Evolutionary conservation across 1,139 yeast species (phyloP).

Genomic region (Suhomyces maxii): DNA sequence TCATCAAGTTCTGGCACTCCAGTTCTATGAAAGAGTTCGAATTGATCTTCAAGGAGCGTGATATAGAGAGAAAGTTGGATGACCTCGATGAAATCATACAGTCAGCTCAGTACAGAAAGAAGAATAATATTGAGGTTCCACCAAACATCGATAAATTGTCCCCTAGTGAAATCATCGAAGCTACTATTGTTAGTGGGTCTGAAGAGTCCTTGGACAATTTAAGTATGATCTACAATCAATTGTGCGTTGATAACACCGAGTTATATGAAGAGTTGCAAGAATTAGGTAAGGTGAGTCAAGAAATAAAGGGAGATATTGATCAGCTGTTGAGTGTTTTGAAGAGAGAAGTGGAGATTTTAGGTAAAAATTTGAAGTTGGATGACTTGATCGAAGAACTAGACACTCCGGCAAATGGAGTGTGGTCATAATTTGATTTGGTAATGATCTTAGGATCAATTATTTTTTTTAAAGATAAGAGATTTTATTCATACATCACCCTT

Average conservation of each 20-base stretch:
- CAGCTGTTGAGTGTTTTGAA: constrained; percentile 24
- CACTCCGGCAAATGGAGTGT: not conserved
- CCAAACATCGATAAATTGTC: constrained; percentile 32
- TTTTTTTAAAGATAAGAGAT: too few relatives aligned
- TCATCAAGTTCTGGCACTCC: constrained; percentile 59
- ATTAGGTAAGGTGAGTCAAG: constrained; percentile 24
- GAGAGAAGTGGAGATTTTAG: constrained; percentile 31
- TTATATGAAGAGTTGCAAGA: constrained; percentile 26
- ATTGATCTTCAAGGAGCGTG: constrained; percentile 63
- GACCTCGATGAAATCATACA: constrained; percentile 66
- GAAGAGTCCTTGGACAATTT: constrained; percentile 30
- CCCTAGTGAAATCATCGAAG: constrained; percentile 37
- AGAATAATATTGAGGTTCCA: constrained; percentile 20
- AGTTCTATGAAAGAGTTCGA: constrained; percentile 64
- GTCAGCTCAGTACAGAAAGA: constrained; percentile 45
- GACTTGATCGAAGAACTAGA: constrained; percentile 19
- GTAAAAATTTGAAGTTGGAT: constrained; percentile 23
- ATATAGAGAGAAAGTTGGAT: constrained; percentile 55
- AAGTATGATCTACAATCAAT: constrained; percentile 38
- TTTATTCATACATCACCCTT: too few relatives aligned
- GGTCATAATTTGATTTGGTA: too few relatives aligned
- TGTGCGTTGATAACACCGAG: constrained; percentile 37
- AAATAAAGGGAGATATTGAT: constrained; percentile 24
- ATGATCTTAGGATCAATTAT: too few relatives aligned
- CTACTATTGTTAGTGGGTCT: constrained; percentile 28